Evolutionary conservation across 176 grass and related monocot genomes (phyloP).

Genomic region (Oryza brachyantha): DNA sequence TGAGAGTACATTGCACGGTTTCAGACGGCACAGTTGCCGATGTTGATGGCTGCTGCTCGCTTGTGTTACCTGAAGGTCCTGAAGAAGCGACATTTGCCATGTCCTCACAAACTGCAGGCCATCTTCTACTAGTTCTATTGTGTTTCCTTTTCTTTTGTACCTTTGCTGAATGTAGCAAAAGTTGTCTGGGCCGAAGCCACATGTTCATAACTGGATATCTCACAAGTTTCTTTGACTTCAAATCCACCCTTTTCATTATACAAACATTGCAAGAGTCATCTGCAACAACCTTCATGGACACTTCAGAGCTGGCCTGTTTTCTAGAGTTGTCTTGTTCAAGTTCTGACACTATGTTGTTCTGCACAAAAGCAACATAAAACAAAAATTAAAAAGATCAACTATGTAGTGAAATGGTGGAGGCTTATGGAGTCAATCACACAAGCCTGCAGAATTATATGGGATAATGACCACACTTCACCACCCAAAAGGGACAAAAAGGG

Average conservation of each 20-base stretch:
- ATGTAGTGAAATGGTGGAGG: neutral
- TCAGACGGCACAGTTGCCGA: conserved; percentile 16
- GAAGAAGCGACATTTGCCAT: conserved; percentile 16
- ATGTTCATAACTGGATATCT: conserved; percentile 53
- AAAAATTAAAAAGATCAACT: neutral
- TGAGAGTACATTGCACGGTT: conserved; percentile 18
- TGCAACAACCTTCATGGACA: neutral
- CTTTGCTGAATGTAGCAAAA: conserved; percentile 55
- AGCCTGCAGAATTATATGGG: neutral
- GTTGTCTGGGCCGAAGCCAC: conserved; percentile 48
- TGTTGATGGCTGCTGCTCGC: conserved; percentile 49
- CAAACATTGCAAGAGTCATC: conserved; percentile 7
- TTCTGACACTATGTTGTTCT: conserved; percentile 19
- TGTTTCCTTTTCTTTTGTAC: conserved; percentile 45
- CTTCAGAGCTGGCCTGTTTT: conserved; percentile 7
- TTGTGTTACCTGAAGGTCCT: conserved; percentile 32
- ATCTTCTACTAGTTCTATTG: conserved; percentile 55
- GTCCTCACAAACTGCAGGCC: conserved; percentile 14
- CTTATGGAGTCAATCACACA: neutral
- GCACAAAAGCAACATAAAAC: neutral
- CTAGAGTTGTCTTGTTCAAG: neutral
- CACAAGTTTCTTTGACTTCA: conserved; percentile 53
- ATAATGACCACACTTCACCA: neutral
- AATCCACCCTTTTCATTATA: conserved; percentile 19
- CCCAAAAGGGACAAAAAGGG: neutral